Conservation (phyloP, 441 rosid genomes). For the Kokia cookei region DNA sequence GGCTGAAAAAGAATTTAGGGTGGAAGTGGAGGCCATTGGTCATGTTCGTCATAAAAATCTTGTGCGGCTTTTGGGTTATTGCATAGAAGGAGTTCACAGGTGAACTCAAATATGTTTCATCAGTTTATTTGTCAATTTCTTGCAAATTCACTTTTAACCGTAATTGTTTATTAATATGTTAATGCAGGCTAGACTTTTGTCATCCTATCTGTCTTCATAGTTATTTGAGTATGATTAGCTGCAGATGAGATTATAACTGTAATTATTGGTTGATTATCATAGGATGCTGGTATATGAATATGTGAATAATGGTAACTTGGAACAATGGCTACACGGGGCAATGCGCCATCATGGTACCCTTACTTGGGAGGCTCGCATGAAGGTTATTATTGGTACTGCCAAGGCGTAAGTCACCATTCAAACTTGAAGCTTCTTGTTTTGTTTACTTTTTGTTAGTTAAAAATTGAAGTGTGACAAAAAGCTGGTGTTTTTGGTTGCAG, state of each 20-base stretch:
- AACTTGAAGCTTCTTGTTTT: background rate
- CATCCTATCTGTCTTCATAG: background rate
- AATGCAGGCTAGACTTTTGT: background rate
- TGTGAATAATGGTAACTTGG: slow-evolving; percentile 79
- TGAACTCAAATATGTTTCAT: slow-evolving; percentile 18
- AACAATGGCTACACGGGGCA: slow-evolving; percentile 73
- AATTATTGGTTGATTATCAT: background rate
- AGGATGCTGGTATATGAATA: slow-evolving; percentile 81
- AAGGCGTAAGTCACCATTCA: slow-evolving; percentile 54
- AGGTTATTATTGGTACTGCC: slow-evolving; percentile 64
- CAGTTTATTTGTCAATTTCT: background rate
- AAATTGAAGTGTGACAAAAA: background rate
- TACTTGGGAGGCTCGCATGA: slow-evolving; percentile 81
- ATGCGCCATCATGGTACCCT: slow-evolving; percentile 48
- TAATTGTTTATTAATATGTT: background rate
- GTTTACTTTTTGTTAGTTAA: background rate
- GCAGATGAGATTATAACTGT: slow-evolving; percentile 2
- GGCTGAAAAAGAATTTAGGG: slow-evolving; percentile 89
- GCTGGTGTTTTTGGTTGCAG: slow-evolving; percentile 19
- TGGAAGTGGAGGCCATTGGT: slow-evolving; percentile 96
- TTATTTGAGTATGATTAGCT: background rate
- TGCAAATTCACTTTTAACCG: background rate
- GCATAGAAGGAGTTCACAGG: slow-evolving; percentile 93
- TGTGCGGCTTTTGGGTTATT: slow-evolving; percentile 84
- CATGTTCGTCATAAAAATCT: slow-evolving; percentile 96